Conservation (phyloP, 305 asterid genomes). For the Fraxinus baroniana region DNA sequence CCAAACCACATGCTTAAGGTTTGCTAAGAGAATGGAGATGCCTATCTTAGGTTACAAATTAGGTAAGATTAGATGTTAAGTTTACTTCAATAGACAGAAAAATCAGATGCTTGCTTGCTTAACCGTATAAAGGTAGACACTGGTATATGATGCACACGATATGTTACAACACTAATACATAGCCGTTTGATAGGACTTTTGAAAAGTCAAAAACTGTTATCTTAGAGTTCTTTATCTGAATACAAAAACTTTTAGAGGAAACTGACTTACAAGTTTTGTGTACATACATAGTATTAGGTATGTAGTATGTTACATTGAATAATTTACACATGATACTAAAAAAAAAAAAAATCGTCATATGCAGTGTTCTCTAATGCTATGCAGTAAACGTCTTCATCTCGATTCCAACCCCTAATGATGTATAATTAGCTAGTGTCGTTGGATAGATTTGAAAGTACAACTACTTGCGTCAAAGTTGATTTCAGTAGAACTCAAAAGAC, state of each 20-base stretch:
- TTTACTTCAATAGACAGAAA: conserved; percentile 15
- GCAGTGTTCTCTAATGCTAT: not conserved
- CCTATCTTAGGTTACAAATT: conserved; percentile 17
- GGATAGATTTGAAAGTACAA: not conserved
- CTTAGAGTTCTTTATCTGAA: not conserved
- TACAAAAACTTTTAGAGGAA: not conserved
- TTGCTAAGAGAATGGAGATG: conserved; percentile 24
- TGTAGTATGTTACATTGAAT: not conserved
- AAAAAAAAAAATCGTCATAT: no score
- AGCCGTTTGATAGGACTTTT: not conserved
- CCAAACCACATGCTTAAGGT: conserved; percentile 54
- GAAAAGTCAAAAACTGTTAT: not conserved
- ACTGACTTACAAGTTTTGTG: not conserved
- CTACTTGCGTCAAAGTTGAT: not conserved
- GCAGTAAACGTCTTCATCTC: not conserved
- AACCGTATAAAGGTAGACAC: not conserved
- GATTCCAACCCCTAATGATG: not conserved
- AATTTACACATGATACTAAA: no score
- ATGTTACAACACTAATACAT: not conserved
- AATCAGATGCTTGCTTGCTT: conserved; percentile 11
- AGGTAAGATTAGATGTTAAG: conserved; percentile 8
- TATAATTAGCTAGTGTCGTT: not conserved
- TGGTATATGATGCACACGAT: not conserved
- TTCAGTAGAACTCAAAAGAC: not conserved
- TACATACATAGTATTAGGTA: not conserved